Evolutionary conservation across 805 yeast species (phyloP).

Genomic region (Yarrowia alimentaria): DNA sequence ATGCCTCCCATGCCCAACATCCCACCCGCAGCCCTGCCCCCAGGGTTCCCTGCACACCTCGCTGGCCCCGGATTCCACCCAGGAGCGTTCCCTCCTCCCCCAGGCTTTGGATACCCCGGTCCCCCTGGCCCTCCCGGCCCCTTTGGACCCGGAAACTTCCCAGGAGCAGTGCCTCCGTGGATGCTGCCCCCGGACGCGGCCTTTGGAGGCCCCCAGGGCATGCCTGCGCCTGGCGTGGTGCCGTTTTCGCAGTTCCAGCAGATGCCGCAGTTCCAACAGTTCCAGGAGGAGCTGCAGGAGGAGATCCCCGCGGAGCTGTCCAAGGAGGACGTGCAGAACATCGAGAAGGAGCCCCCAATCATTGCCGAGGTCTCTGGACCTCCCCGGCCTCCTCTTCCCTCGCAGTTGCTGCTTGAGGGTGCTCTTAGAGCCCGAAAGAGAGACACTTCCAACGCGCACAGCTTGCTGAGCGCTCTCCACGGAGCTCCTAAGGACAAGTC

Average conservation of each 20-base stretch:
- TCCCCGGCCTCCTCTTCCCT: constrained; percentile 30
- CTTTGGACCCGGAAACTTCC: too few relatives aligned
- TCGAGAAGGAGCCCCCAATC: too few relatives aligned
- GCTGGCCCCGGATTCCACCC: too few relatives aligned
- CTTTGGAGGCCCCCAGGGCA: constrained; percentile 19
- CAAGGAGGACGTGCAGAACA: too few relatives aligned
- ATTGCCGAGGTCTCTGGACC: constrained; percentile 2
- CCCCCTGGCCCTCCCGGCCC: too few relatives aligned
- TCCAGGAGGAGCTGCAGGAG: constrained; percentile 20
- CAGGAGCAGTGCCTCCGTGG: too few relatives aligned
- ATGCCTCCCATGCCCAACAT: too few relatives aligned
- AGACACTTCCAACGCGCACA: constrained; percentile 10
- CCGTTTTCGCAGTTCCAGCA: constrained; percentile 21
- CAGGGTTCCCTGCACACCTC: too few relatives aligned
- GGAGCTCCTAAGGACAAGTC: too few relatives aligned
- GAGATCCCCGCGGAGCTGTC: too few relatives aligned
- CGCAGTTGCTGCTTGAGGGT: constrained; percentile 13
- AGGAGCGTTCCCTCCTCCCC: constrained; percentile 5
- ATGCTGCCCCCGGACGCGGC: too few relatives aligned
- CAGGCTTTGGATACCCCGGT: constrained; percentile 8
- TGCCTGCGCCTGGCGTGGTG: neutral
- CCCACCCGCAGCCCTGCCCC: too few relatives aligned
- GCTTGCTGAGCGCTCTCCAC: constrained; percentile 9
- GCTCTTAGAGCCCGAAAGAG: constrained; percentile 14
- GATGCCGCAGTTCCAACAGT: constrained; percentile 24